Conservation (phyloP, 2,329 filamentous ascomycete genomes). For the Diaporthe vaccinii region DNA sequence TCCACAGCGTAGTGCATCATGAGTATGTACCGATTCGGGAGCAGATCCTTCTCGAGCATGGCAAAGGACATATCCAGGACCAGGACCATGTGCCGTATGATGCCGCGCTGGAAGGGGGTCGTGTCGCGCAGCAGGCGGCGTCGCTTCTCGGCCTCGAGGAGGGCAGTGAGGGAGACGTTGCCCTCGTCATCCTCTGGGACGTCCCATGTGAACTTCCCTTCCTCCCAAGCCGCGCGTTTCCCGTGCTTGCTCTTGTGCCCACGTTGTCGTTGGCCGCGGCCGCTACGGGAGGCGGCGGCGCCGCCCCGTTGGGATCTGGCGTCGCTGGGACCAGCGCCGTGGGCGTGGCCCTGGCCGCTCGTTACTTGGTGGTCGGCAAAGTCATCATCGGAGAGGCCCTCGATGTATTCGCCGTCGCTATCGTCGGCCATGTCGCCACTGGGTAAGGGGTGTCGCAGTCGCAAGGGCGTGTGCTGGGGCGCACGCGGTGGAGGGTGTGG, state of each 20-base stretch:
- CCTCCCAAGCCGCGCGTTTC: constrained; percentile 73
- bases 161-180: constrained; percentile 79
- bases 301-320: constrained; percentile 38
- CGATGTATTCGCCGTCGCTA: constrained; percentile 76
- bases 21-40: constrained; percentile 87
- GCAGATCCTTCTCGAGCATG: constrained; percentile 95
- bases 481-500: constrained; percentile 3
- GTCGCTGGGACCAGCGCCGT: constrained; percentile 44
- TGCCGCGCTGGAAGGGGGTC: constrained; percentile 93
- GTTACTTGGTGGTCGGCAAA: constrained; percentile 64
- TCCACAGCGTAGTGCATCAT: constrained; percentile 85
- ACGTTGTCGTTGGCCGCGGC: constrained; percentile 44
- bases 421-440: constrained; percentile 70
- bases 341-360: constrained; percentile 50
- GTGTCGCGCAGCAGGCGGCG: constrained; percentile 88
- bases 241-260: constrained; percentile 49
- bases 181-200: constrained; percentile 85
- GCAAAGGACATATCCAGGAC: constrained; percentile 93
- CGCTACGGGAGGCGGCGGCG: constrained; percentile 32
- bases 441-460: not conserved
- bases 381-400: constrained; percentile 76
- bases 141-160: constrained; percentile 86
- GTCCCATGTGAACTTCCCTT: constrained; percentile 78
- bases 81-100: constrained; percentile 95
- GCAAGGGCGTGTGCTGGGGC: not conserved